Evolutionary conservation across 1,284 basidiomycete species (phyloP), one percentile per base, ranked within the genome.

Genomic region (Quambalaria eucalypti): DNA sequence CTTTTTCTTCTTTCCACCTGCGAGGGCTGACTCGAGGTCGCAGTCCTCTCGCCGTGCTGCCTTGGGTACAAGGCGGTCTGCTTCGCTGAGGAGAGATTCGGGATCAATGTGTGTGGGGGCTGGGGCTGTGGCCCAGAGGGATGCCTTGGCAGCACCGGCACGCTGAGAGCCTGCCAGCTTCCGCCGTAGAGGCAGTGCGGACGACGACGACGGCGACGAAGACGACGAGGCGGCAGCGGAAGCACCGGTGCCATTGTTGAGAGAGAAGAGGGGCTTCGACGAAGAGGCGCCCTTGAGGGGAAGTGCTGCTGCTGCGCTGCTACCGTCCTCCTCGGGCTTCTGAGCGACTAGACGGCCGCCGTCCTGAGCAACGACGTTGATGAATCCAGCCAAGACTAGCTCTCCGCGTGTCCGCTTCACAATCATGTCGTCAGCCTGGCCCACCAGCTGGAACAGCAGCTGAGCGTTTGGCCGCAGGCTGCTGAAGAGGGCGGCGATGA

Each of bases 41-140:
- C 73, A 75, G 54, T 73, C 73, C 44, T 66, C 65, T 12, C 71
- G 65, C 54, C 67, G 65, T 52, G 63, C 56, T 1, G 66, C 70
- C 9, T 59, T 60, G 12, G 70, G 56, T 4, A 60, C 54, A 19
- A 65, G 53, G 14, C 59, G 59, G 25, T 72, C 72, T 23, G 54
- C 58, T 8, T 61, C 65, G 28, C 47, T 55, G 7, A 75, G 64
- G 2, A 74, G 66, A 16, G 66, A 54, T 23, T 63, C 57, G 33
- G 61, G 55, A 52, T 73, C 69, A 48, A 75, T 71, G 16, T 64
- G 56, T 14, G 29, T 28, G 9, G 50, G 26, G 6, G 64, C 62
- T 2, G 69, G 64, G 51, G 65, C 57, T 9, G 68, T 69, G 16
- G 71, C 60, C 71, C 71, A 73, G 25, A 73, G 58, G 26, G 64